Conservation (phyloP, 176 grass and related monocot genomes). For the Aegilops sharonensis region DNA sequence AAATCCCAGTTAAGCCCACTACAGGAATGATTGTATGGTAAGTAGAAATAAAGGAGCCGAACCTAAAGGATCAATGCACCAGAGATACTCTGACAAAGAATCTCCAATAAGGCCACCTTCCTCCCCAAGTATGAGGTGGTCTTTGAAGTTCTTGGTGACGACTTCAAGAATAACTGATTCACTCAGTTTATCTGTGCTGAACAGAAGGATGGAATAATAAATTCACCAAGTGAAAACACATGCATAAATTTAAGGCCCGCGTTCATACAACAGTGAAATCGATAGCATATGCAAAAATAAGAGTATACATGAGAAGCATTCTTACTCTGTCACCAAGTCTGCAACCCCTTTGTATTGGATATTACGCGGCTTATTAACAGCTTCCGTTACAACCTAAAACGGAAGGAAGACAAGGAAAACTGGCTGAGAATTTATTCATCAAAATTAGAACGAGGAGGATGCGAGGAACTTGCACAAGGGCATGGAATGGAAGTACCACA, state of each 20-base stretch:
- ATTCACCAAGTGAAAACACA: background rate
- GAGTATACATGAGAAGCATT: constrained; percentile 11
- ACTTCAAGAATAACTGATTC: constrained; percentile 91
- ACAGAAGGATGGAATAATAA: constrained; percentile 33
- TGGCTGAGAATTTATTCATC: background rate
- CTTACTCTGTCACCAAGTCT: constrained; percentile 98
- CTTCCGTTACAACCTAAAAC: constrained; percentile 90
- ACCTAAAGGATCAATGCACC: constrained; percentile 99
- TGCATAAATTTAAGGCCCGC: background rate
- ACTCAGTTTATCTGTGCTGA: constrained; percentile 92
- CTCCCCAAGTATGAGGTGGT: constrained; percentile 97
- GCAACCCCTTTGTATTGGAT: constrained; percentile 87
- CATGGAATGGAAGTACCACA: background rate
- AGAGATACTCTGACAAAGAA: constrained; percentile 82
- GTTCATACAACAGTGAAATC: background rate
- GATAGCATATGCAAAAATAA: background rate
- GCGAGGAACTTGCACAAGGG: background rate
- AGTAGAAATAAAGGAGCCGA: constrained; percentile 31
- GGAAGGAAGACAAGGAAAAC: background rate
- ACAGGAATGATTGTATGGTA: constrained; percentile 4
- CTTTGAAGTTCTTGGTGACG: constrained; percentile 76
- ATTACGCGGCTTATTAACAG: constrained; percentile 87
- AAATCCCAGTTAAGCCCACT: background rate
- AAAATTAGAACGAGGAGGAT: constrained; percentile 1
- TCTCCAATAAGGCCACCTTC: constrained; percentile 97